Conservation (phyloP, 2,329 filamentous ascomycete species). For the Daldinia eschscholtzii region DNA sequence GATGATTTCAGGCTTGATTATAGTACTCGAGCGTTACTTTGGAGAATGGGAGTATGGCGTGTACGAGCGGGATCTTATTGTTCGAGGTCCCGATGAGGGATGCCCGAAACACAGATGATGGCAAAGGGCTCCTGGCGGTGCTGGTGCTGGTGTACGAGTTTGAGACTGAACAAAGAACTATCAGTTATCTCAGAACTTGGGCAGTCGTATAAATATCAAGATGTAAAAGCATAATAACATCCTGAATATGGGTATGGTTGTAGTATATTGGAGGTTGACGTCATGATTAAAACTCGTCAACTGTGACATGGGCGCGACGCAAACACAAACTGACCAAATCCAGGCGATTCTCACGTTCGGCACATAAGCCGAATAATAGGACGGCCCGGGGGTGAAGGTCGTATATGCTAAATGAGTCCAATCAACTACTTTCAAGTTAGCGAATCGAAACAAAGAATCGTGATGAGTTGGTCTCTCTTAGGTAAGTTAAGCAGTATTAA, state of each 20-base stretch:
- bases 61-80: not conserved
- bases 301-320: constrained; percentile 20
- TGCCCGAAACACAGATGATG: not conserved
- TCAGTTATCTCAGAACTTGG: not conserved
- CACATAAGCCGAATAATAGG: not conserved
- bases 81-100: constrained; percentile 8
- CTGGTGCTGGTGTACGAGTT: not conserved
- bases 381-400: constrained; percentile 7
- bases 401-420: constrained; percentile 24
- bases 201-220: not conserved
- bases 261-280: constrained; percentile 29
- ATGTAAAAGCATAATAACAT: not conserved
- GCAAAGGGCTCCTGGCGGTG: not conserved
- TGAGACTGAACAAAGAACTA: not conserved
- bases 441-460: constrained; percentile 32
- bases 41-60: not conserved
- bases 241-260: not conserved
- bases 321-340: constrained; percentile 17
- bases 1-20: not conserved
- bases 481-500: constrained; percentile 16
- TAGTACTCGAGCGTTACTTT: not conserved
- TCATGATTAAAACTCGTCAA: constrained; percentile 32
- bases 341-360: constrained; percentile 20
- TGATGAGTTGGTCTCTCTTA: constrained; percentile 33
- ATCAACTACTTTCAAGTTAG: constrained; percentile 18